Percentiles rank a stretch among this genome's conserved stretches.
Conservation (phyloP, 1,139 yeast genomes). For the Protomyces arabidopsidicola region DNA sequence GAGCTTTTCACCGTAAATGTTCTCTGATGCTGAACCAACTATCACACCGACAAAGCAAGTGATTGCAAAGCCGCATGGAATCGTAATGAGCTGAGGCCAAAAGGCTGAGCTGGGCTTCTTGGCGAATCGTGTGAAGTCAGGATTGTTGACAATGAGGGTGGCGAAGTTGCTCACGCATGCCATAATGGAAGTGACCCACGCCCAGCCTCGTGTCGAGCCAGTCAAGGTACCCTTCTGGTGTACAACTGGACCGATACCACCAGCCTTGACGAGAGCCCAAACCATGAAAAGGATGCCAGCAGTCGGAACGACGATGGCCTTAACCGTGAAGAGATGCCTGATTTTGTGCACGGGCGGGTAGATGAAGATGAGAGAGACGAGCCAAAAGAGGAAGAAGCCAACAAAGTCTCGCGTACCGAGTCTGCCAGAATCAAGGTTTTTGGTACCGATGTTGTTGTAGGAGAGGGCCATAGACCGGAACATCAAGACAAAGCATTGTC, state of each 20-base stretch:
- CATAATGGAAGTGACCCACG: slow-evolving; percentile 40
- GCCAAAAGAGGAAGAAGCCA: slow-evolving; percentile 41
- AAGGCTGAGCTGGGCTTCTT: slow-evolving; percentile 38
- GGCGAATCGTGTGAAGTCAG: slow-evolving; percentile 44
- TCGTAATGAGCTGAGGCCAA: slow-evolving; percentile 41
- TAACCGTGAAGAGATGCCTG: slow-evolving; percentile 41
- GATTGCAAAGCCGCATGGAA: slow-evolving; percentile 39
- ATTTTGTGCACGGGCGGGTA: slow-evolving; percentile 40
- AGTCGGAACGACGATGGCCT: slow-evolving; percentile 40
- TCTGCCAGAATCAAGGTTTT: slow-evolving; percentile 41
- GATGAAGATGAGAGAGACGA: slow-evolving; percentile 41
- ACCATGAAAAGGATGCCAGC: slow-evolving; percentile 39
- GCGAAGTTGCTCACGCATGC: slow-evolving; percentile 43
- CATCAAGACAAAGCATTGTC: slow-evolving; percentile 31
- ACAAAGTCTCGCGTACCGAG: slow-evolving; percentile 42
- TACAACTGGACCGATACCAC: slow-evolving; percentile 39
- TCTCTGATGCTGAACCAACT: slow-evolving; percentile 40
- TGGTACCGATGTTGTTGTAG: slow-evolving; percentile 40
- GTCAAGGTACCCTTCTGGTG: slow-evolving; percentile 29
- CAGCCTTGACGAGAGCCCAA: slow-evolving; percentile 37
- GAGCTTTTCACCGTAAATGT: slow-evolving; percentile 39
- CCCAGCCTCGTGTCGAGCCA: slow-evolving; percentile 41
- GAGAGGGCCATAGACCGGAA: slow-evolving; percentile 41
- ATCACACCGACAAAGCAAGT: slow-evolving; percentile 41
- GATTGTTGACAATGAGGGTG: slow-evolving; percentile 43